Conservation (phyloP, 2,329 filamentous ascomycete genomes). For the Corinectria fuckeliana region DNA sequence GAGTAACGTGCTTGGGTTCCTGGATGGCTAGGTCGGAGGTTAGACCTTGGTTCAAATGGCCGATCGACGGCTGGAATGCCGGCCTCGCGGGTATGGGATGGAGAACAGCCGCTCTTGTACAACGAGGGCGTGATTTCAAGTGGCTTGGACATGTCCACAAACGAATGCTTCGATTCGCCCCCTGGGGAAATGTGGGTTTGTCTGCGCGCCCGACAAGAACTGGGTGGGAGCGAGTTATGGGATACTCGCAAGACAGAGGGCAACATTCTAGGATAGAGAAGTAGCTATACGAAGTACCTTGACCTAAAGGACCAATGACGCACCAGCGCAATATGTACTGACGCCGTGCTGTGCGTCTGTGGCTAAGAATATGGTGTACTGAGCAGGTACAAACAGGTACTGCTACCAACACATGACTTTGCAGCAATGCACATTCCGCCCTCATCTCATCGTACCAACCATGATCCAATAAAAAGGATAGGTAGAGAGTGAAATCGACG, state of each 20-base stretch:
- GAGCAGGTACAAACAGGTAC: neutral
- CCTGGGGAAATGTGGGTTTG: neutral
- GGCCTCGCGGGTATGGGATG: neutral
- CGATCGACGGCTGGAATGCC: neutral
- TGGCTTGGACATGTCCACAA: neutral
- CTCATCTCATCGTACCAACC: no score
- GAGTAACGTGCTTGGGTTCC: slow-evolving; percentile 21
- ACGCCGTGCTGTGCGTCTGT: neutral
- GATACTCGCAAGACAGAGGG: neutral
- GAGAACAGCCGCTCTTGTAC: neutral
- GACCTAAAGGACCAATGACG: slow-evolving; percentile 13
- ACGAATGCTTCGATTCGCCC: neutral
- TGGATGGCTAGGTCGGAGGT: slow-evolving; percentile 28
- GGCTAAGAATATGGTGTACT: no score
- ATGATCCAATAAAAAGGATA: no score
- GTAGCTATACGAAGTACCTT: slow-evolving; percentile 25
- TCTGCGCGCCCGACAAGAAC: neutral
- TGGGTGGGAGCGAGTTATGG: neutral
- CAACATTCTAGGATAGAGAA: slow-evolving; percentile 22
- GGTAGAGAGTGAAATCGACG: no score
- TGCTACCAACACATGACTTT: no score
- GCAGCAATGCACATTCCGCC: no score
- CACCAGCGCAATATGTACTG: neutral
- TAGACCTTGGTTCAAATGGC: slow-evolving; percentile 12
- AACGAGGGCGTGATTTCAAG: neutral